Percentiles rank a stretch among this genome's conserved stretches.
These are phyloP conservation scores for Hypericum perforatum DNA, from an alignment of 345 rosid genomes.

Conservation along the genomic window DNA sequence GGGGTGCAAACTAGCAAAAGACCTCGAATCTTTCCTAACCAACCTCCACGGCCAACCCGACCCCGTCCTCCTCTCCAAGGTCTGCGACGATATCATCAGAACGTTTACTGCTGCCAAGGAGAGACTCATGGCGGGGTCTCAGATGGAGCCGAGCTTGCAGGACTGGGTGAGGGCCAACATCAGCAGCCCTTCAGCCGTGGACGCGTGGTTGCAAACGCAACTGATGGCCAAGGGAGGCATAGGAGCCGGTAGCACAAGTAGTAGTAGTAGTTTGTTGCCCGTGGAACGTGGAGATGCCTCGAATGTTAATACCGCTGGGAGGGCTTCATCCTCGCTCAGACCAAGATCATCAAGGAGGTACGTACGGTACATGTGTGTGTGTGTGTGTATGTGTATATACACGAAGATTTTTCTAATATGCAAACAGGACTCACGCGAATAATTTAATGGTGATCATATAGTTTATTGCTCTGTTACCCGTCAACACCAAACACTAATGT, in stretches of 20 bases:
- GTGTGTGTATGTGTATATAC: too few species aligned
- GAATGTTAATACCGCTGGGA: too few species aligned
- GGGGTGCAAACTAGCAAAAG: slow-evolving; percentile 39
- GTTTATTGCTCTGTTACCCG: too few species aligned
- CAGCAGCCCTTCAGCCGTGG: slow-evolving; percentile 14
- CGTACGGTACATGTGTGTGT: too few species aligned
- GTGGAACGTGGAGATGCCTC: too few species aligned
- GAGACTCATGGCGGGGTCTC: slow-evolving; percentile 10
- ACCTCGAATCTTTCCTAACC: slow-evolving; percentile 39
- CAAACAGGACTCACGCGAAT: too few species aligned
- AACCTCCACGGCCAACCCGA: slow-evolving; percentile 14
- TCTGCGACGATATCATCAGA: slow-evolving; percentile 36
- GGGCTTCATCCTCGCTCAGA: too few species aligned
- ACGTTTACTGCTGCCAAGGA: slow-evolving; percentile 26
- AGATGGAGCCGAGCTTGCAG: slow-evolving; percentile 20
- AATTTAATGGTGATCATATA: too few species aligned
- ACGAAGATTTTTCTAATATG: too few species aligned
- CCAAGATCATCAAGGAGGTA: too few species aligned
- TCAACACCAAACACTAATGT: too few species aligned
- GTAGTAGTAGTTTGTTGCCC: too few species aligned
- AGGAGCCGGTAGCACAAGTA: background rate
- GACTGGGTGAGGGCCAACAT: slow-evolving; percentile 21
- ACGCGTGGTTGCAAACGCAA: slow-evolving; percentile 7
- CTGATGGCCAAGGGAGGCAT: background rate
- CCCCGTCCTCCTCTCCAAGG: slow-evolving; percentile 21